Conservation (phyloP, 225 moss, liverwort and hornwort genomes). For the Anthoceros angustus region DNA sequence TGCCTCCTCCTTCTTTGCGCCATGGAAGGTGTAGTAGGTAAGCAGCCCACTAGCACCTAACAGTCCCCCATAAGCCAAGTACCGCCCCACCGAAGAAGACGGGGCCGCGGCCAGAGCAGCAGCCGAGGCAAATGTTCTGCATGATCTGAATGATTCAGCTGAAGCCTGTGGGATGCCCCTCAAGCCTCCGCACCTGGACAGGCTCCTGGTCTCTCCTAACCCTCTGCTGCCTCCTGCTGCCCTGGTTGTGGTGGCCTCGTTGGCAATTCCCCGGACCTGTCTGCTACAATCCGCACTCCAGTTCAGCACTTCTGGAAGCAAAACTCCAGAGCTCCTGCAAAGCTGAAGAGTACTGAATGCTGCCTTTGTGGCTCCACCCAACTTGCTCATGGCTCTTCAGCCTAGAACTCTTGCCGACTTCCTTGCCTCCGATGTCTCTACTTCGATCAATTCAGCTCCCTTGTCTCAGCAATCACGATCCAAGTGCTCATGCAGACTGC, state of each 20-base stretch:
- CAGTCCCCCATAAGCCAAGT: conserved; percentile 18
- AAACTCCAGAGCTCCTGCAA: background rate
- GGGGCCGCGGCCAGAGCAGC: background rate
- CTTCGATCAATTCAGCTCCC: no score
- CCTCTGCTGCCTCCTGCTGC: background rate
- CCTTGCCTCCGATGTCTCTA: no score
- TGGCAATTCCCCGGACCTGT: background rate
- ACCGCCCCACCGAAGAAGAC: conserved; percentile 10
- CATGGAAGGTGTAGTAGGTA: conserved; percentile 27
- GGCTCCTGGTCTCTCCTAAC: background rate
- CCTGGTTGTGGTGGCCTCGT: background rate
- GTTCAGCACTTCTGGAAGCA: background rate
- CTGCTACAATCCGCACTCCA: background rate
- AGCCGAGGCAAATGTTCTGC: background rate
- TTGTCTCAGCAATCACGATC: no score
- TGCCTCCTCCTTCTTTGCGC: conserved; percentile 7
- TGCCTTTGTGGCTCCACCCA: background rate
- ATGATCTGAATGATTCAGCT: background rate
- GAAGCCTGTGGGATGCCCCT: background rate
- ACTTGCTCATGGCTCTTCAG: background rate
- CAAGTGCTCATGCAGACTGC: no score
- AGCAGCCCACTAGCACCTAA: conserved; percentile 18
- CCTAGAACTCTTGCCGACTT: no score
- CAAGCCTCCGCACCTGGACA: background rate
- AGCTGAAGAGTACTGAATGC: background rate